Base-by-base conservation (phyloP, 768 basidiomycete genomes). In the Gautieria morchelliformis region DNA sequence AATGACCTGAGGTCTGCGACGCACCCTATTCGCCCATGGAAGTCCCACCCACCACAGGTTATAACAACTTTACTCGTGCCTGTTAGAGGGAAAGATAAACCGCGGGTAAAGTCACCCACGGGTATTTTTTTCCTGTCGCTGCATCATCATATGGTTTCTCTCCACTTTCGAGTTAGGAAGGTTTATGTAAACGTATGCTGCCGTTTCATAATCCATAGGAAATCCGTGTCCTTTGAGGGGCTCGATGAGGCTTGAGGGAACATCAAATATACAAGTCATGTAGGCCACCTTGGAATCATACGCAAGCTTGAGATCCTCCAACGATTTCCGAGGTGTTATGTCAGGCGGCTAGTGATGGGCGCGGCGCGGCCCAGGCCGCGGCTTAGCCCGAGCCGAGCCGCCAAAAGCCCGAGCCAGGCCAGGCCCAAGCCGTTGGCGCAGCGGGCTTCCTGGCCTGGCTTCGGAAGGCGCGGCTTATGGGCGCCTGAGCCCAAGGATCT, bases 251-350 rank as follows among this genome's bases (percentile, higher is more conserved):
- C 10, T n/a, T 19, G 17, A 35, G n/a, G 40, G 40, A 8, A 58
- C 49, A 9, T 55, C 32, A 20, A 53, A 58, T 55, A 39, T 35
- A 22, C 52, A 58, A 17, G 22, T 54, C 1, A 27, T 53, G 27
- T 58, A 58, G 6, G 33, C 19, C 57, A 58, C 41, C 19, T 58
- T 58, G 57, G 24, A 52, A 30, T 58, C 51, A 27, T 52, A 58
- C 22, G 52, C 17, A 11, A 27, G 44, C 20, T 53, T 52, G 3
- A 53, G 22, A 52, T 12, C 12, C 40, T 41, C n/a, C n/a, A n/a
- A n/a, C n/a, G n/a, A n/a, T n/a, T n/a, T n/a, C n/a, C n/a, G n/a
- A n/a, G n/a, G n/a, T n/a, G n/a, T n/a, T n/a, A n/a, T n/a, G n/a
- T n/a, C n/a, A n/a, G n/a, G n/a, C n/a, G n/a, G n/a, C n/a, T n/a